A percentile compares a stretch with the other conserved stretches of the same genome.
Evolutionary conservation across 768 basidiomycete species (phyloP).

Genomic region (Leccinum sublutescens): DNA sequence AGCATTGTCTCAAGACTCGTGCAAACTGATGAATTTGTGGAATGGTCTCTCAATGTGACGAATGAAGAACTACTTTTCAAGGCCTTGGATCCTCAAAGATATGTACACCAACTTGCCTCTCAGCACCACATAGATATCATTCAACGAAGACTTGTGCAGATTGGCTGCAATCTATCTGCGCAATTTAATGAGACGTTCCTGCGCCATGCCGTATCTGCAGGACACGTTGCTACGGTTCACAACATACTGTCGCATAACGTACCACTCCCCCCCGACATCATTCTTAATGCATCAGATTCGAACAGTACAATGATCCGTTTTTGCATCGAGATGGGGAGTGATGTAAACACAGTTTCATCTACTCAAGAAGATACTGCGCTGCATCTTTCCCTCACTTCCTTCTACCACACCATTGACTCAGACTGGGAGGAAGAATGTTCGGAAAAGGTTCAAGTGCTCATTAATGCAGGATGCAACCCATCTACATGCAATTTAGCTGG

Average conservation of each 20-base stretch:
- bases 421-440: background rate
- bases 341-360: background rate
- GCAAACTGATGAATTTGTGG: background rate
- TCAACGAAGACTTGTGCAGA: background rate
- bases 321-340: background rate
- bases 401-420: too few relatives aligned
- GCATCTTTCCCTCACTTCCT: background rate
- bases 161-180: background rate
- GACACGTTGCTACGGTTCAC: background rate
- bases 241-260: background rate
- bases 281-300: background rate
- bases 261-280: background rate
- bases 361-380: background rate
- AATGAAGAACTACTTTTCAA: background rate
- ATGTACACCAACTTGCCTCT: fast-evolving
- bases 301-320: background rate
- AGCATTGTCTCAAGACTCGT: background rate
- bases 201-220: background rate
- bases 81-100: background rate
- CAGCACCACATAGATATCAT: background rate
- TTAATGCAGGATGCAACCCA: too few relatives aligned
- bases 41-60: background rate
- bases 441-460: too few relatives aligned
- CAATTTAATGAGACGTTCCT: background rate
- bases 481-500: too few relatives aligned